Base-by-base conservation (phyloP, 1,139 yeast species). In the Candida sanyaensis region DNA sequence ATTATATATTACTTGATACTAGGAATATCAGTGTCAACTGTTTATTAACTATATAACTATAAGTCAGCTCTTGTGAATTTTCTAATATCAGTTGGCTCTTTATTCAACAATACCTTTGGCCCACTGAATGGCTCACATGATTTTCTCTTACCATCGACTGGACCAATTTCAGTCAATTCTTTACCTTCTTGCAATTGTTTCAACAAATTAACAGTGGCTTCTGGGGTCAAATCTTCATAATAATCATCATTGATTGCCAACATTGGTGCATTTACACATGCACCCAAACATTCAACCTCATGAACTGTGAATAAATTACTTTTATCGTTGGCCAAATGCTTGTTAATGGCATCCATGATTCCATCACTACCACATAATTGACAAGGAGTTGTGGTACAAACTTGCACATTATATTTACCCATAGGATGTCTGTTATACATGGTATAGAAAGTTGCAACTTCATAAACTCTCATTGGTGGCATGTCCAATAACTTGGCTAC, bases 391-490 rank as follows among this genome's bases (percentile, higher is more conserved):
- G 96, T 89, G 53, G 96, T 89, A 73, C 96, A 89, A 44, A 89
- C 86, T 66, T 89, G 96, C 52, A 89, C 69, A 64, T 87, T 88
- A 66, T 83, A 87, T 65, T 88, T 88, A 55, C 96, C 96, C 81
- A 89, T 84, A 47, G 96, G 96, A 58, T 81, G 78, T 69, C 96
- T 83, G 72, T 88, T 88, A 75, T 85, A 89, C 96, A 89, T 89
- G 60, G 96, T 88, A 73, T 89, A 89, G 73, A 89, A 89, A 43
- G 96, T 87, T 37, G 96, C 96, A 52, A 89, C 96, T 68, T 89
- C 96, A 68, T 89, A 89, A 30, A 89, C 96, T 73, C 96, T 83
- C 96, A 89, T 89, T 54, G 96, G 96, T 30, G 96, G 96, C 86
- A 89, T 86, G 62, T 88, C 93, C 62, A 88, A 78, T 62, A 86